phyloP scores from a whole-genome alignment of 2,329 filamentous ascomycete genomes.

The Leptodontidium sp. region DNA sequence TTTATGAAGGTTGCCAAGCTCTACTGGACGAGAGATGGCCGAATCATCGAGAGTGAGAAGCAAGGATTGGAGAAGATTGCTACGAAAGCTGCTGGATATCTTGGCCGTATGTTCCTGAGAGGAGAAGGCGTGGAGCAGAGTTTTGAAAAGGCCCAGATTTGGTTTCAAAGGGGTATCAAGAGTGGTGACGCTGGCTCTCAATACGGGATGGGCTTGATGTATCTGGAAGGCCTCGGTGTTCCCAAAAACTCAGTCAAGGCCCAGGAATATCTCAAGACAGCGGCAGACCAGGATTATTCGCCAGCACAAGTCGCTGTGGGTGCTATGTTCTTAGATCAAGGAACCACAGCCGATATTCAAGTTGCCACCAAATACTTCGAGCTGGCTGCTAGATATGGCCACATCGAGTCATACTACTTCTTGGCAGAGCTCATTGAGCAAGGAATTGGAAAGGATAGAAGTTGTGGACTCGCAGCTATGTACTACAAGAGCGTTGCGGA shows the following conservation, averaged over 20 bases:
- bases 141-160: conserved; percentile 68
- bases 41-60: conserved; percentile 62
- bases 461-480: conserved; percentile 70
- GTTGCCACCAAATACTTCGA: conserved; percentile 73
- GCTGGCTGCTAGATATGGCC: conserved; percentile 70
- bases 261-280: conserved; percentile 69
- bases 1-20: conserved; percentile 72
- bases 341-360: conserved; percentile 53
- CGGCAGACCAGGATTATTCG: conserved; percentile 73
- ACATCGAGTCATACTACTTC: conserved; percentile 78
- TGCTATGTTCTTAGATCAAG: conserved; percentile 74
- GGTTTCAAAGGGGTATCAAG: conserved; percentile 72
- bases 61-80: conserved; percentile 69
- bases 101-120: conserved; percentile 76
- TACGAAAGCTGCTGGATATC: conserved; percentile 73
- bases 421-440: conserved; percentile 73
- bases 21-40: conserved; percentile 73
- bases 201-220: conserved; percentile 75
- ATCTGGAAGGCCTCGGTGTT: conserved; percentile 72
- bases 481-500: conserved; percentile 73
- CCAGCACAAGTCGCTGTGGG: conserved; percentile 73
- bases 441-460: conserved; percentile 70
- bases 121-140: conserved; percentile 75
- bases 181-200: conserved; percentile 73
- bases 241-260: conserved; percentile 67